Conservation (phyloP, 257 asterid species). For the Anisodus tanguticus region DNA sequence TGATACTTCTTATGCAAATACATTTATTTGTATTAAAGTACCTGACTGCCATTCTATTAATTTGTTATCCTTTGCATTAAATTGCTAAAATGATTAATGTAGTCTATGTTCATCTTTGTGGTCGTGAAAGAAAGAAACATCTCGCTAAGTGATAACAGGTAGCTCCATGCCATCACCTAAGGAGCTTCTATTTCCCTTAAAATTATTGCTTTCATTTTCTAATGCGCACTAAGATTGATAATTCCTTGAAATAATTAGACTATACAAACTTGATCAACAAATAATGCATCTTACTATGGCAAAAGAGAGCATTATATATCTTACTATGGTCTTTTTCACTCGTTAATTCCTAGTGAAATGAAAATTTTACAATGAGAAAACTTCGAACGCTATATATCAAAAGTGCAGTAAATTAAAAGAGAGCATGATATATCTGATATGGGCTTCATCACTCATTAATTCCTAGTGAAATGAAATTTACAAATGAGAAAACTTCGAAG, state of each 20-base stretch:
- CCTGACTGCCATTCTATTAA: too few relatives aligned
- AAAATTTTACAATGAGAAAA: background rate
- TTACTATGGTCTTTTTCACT: background rate
- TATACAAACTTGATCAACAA: background rate
- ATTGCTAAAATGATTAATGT: too few relatives aligned
- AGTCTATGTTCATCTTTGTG: too few relatives aligned
- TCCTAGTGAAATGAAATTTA: slow-evolving; percentile 14
- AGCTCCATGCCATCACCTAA: background rate
- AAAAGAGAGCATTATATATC: background rate
- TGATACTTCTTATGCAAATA: too few relatives aligned
- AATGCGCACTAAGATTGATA: background rate
- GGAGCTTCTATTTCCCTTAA: background rate
- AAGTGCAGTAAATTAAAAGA: too few relatives aligned
- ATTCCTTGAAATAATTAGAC: too few relatives aligned
- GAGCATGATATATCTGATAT: too few relatives aligned
- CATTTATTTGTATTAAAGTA: too few relatives aligned
- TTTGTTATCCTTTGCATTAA: too few relatives aligned
- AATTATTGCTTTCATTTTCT: background rate
- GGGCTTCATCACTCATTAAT: background rate
- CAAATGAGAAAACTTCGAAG: background rate
- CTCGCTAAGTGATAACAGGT: too few relatives aligned
- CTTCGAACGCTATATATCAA: background rate
- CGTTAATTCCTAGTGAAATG: background rate
- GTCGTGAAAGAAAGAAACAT: too few relatives aligned
- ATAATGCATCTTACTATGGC: background rate